Base-by-base conservation (phyloP, 2,329 filamentous ascomycete genomes). In the Alternaria triticimaculans region DNA sequence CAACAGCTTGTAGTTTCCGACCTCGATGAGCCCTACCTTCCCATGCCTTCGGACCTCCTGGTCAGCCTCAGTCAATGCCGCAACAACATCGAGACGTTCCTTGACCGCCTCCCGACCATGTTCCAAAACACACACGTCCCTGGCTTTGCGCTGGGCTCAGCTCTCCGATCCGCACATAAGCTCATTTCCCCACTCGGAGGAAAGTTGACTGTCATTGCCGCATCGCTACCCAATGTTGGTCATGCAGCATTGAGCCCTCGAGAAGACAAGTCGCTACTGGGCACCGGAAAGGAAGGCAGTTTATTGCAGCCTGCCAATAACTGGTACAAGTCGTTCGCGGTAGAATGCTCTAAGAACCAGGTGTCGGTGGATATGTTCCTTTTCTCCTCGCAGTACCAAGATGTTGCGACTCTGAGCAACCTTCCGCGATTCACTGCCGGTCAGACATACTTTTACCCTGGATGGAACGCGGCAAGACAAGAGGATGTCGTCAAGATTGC, bases 401-500 rank as follows among this genome's bases (percentile, higher is more conserved):
- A 99, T 78, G 96, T 99, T 55, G 96, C 96, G 6, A 97, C 94
- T 30, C 86, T 99, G 58, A 97, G 94, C 85, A 97, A 97, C 80
- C 86, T 99, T 53, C 96, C 96, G 50, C 87, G 96, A 72, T 99
- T 98, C 79, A 98, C 96, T 23, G 96, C 95, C 80, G 96, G 96
- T 21, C 96, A 98, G 79, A 99, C 96, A 1, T 98, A 95, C 86
- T 98, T 97, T 84, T 99, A 99, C 78, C 96, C 96, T 14, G 95
- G 93, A 23, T 99, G 96, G 94, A 97, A 97, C 74, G 96, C 95
- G 18, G 94, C 93, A 26, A 88, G 96, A 66, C 91, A 90, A 23
- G 96, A 99, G 78, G 96, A 99, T 79, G 96, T 96, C 14, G 94
- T 98, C 82, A 99, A 98, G 81, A 98, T 98, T 77, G 96, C 95